Evolutionary conservation across 768 basidiomycete species (phyloP), one percentile per base, ranked within the genome.

Genomic region (Leucosporidium yakuticum): DNA sequence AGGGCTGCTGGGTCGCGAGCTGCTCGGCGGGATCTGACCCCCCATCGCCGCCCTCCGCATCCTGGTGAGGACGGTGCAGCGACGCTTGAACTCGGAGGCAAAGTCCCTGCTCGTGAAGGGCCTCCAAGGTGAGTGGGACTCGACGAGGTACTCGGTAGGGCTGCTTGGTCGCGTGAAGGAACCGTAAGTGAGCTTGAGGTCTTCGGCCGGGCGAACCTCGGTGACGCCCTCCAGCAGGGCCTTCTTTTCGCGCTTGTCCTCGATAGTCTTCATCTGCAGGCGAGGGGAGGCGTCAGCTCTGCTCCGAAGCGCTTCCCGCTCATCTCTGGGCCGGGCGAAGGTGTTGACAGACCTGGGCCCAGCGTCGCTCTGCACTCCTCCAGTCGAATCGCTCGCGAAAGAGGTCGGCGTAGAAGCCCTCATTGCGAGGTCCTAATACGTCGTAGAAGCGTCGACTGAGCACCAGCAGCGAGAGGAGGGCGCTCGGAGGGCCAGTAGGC

Each of bases 41-140:
- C 21, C 17, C 8, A 14, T 27, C 12, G 60, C 71, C 56, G 81
- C 81, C 8, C 76, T 75, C 39, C 83, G 84, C 64, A 91, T 82
- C 57, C 82, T 82, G 68, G 83, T 84, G 67, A 92, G 78, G 62
- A 82, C 78, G 34, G 77, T 74, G 75, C 83, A 90, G 62, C 90
- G 81, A n/a, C 81, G 82, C 74, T 80, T 81, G 53, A 92, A 80
- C 80, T 91, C 90, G 56, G 81, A 79, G 27, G 87, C 83, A 8
- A 85, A 76, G 36, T 77, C 79, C 23, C 82, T 80, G 65, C 82
- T 78, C 32, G 81, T 79, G 12, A 81, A 68, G 80, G 82, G 57
- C 78, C 73, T 53, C 75, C 60, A 39, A 77, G 76, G 19, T 82
- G 76, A 55, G 83, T 80, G 79, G 60, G 74, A 34, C 65, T 58